Base-by-base conservation (phyloP, 2,329 filamentous ascomycete genomes). In the Simplicillium sp. region DNA sequence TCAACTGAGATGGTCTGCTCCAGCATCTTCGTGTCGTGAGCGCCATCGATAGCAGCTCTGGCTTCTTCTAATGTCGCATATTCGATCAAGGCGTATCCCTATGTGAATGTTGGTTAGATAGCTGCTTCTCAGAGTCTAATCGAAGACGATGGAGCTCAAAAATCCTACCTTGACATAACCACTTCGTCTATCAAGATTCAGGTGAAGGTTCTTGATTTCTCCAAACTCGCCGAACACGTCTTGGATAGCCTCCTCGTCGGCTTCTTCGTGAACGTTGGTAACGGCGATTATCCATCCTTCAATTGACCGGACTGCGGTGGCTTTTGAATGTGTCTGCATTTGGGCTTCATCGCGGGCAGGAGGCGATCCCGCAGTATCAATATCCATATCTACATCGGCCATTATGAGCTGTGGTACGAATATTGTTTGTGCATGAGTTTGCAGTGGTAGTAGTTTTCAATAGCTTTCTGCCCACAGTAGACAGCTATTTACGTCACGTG, bases 281-380 rank as follows among this genome's bases (percentile, higher is more conserved):
- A 86, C 85, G 47, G 87, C 80, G 54, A 92, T 71, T 61, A 92
- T 92, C 87, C 87, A 92, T 51, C 87, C 86, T 64, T 92, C 86
- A 56, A 92, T 89, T 41, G 83, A 88, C 53, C 86, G 84, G 44
- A 92, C 86, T 17, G 86, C 86, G 1, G 81, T 87, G 41, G 85
- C 85, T 57, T 84, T 82, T 31, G 74, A 70, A 53, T 77, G 75
- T 7, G 85, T 89, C 54, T 79, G 78, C 71, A 87, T 83, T 55
- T 83, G 78, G 52, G 68, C 66, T 47, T 75, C 68, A 53, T 75
- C 74, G 51, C 61, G 63, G 43, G 65, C 59, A 45, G 68, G 64
- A 41, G 62, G 54, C 41, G 57, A 55, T 41, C 59, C 52, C 11
- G 54, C 56, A 33, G 50, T 48, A 35, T 80, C 77, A 43, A 80